Evolutionary conservation across 1,284 basidiomycete genomes (phyloP), one percentile per base, ranked within the genome.

Genomic region (Pseudozyma hubeiensis): DNA sequence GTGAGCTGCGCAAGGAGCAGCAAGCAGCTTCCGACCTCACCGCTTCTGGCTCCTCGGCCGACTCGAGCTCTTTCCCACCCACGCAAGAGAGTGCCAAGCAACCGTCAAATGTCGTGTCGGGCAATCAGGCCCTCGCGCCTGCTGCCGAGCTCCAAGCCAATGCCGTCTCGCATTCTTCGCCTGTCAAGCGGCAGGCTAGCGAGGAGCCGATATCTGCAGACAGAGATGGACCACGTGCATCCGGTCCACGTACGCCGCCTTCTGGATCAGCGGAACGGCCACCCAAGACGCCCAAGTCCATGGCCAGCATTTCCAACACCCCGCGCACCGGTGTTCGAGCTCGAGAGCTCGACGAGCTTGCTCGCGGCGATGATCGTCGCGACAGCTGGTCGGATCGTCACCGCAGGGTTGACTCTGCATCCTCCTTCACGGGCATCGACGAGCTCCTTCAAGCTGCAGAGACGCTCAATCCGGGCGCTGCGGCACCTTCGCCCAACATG

Each of bases 391-490:
- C 56, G 13, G 64, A 46, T 13, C 64, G 70, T 31, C 70, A 73
- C 53, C 70, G 61, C 31, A 63, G 70, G 34, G 17, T 73, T 35
- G 64, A 66, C 24, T 78, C 76, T 4, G 66, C 53, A 1, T 71
- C 75, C 9, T 80, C 68, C 43, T 78, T 75, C 47, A 79, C 69
- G 45, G 81, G 81, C 30, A 82, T 84, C 55, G 82, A 84, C 59
- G 82, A 82, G 64, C 75, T 84, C 16, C 72, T 84, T 10, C 80
- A 84, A 33, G 82, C 82, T 6, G 82, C 82, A 14, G 79, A 84
- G 59, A 78, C 78, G 37, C 72, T 83, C 46, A 81, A 77, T 35
- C 79, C 79, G 1, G 67, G 70, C 35, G 69, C 67, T 19, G 62
- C 54, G n/a, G 67, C 67, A 17, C 55, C 64, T 29, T 72, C 67